phyloP scores from a whole-genome alignment of 208 protist genomes.

The Trypanosoma platydactyli region DNA sequence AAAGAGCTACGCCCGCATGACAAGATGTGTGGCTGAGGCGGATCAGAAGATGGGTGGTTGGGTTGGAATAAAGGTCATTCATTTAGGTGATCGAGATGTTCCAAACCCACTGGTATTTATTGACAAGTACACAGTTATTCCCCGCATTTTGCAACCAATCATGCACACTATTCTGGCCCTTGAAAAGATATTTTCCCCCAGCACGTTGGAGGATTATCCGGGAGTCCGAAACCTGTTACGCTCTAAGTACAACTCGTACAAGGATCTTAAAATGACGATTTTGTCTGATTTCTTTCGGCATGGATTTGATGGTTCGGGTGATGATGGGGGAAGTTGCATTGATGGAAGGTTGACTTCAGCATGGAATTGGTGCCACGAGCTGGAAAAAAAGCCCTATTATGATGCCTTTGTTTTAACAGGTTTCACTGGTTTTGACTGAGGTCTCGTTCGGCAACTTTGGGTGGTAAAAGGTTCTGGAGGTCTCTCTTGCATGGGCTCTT shows the following conservation, averaged over 20 bases:
- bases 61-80: slow-evolving; percentile 97
- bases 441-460: too few relatives aligned
- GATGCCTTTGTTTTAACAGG: slow-evolving; percentile 95
- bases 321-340: slow-evolving; percentile 95
- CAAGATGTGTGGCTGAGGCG: slow-evolving; percentile 65
- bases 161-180: slow-evolving; percentile 77
- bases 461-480: too few relatives aligned
- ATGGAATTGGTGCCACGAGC: slow-evolving; percentile 97
- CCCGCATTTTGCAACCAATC: slow-evolving; percentile 93
- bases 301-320: slow-evolving; percentile 93
- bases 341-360: slow-evolving; percentile 97
- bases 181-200: slow-evolving; percentile 61
- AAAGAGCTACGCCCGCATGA: slow-evolving; percentile 84
- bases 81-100: slow-evolving; percentile 97
- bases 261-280: slow-evolving; percentile 77
- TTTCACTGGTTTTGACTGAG: slow-evolving; percentile 96
- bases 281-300: slow-evolving; percentile 96
- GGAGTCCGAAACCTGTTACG: slow-evolving; percentile 75
- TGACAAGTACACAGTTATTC: slow-evolving; percentile 98
- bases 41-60: slow-evolving; percentile 87
- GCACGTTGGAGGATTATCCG: slow-evolving; percentile 43
- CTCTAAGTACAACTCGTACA: slow-evolving; percentile 71
- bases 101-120: slow-evolving; percentile 98
- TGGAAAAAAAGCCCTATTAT: slow-evolving; percentile 97
- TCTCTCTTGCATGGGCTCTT: too few relatives aligned